A percentile compares a stretch with the other conserved stretches of the same genome.
phyloP scores from a whole-genome alignment of 1,284 basidiomycete genomes.

The Flammula alnicola region DNA sequence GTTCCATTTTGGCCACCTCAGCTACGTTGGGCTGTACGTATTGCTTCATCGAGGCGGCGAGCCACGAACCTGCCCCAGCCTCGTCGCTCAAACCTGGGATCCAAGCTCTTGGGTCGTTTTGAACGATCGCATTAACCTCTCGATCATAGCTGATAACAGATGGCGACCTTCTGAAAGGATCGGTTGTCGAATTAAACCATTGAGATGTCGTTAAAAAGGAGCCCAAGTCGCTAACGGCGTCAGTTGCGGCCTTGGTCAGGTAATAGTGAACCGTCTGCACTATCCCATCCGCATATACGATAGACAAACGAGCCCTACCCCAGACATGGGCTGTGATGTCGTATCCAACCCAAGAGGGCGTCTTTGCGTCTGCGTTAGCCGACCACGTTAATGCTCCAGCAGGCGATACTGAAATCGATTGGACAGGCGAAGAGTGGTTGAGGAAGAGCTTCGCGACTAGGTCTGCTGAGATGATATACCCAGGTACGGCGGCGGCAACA shows the following conservation, averaged over 20 bases:
- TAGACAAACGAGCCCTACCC: constrained; percentile 55
- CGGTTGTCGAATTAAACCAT: constrained; percentile 55
- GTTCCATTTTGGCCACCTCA: constrained; percentile 58
- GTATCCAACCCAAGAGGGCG: constrained; percentile 52
- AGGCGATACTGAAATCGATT: constrained; percentile 49
- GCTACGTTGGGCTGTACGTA: constrained; percentile 55
- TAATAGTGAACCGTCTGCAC: constrained; percentile 61
- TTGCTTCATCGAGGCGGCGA: constrained; percentile 62
- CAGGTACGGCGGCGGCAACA: constrained; percentile 58
- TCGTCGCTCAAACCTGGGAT: constrained; percentile 64
- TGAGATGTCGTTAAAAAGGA: constrained; percentile 59
- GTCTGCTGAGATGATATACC: constrained; percentile 57
- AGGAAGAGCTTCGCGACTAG: constrained; percentile 58
- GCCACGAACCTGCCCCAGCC: constrained; percentile 61
- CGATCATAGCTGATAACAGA: constrained; percentile 63
- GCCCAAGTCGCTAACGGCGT: constrained; percentile 53
- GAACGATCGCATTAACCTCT: constrained; percentile 52
- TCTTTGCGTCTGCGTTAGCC: constrained; percentile 47
- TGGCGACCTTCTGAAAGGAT: constrained; percentile 59
- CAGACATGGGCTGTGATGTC: constrained; percentile 50
- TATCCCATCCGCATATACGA: constrained; percentile 55
- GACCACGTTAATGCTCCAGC: constrained; percentile 53
- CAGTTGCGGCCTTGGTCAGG: constrained; percentile 51
- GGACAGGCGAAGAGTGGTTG: constrained; percentile 45
- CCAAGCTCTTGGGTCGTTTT: constrained; percentile 55